These are phyloP conservation scores for Santalum album DNA, from an alignment of 164 flowering plant species.

Conservation along the genomic window DNA sequence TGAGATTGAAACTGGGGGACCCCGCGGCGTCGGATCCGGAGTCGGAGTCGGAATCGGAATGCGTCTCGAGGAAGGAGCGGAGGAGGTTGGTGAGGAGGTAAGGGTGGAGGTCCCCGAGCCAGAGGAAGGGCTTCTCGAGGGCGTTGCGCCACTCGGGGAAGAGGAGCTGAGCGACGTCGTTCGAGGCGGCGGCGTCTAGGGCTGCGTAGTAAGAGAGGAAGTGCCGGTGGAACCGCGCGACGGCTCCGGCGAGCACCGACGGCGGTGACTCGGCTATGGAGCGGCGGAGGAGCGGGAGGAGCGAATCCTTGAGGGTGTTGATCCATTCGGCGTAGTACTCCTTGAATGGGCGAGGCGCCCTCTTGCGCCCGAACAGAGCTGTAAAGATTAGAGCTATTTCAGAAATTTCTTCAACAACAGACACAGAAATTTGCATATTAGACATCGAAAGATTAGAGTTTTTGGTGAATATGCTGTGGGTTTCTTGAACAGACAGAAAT, in stretches of 20 bases:
- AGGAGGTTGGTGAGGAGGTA: slow-evolving; percentile 59
- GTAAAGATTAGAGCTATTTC: not conserved
- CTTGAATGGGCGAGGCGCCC: slow-evolving; percentile 32
- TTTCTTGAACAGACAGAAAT: not conserved
- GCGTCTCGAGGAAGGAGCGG: slow-evolving; percentile 45
- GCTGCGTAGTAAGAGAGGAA: slow-evolving; percentile 54
- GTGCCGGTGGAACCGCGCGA: slow-evolving; percentile 45
- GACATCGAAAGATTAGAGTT: no score
- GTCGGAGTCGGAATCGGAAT: not conserved
- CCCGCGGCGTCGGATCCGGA: slow-evolving; percentile 10
- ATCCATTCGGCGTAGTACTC: slow-evolving; percentile 61
- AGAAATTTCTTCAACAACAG: not conserved
- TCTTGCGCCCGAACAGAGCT: slow-evolving; percentile 20
- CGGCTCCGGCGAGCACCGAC: slow-evolving; percentile 31
- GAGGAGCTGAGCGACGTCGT: slow-evolving; percentile 44
- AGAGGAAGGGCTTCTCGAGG: slow-evolving; percentile 69
- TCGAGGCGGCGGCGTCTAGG: slow-evolving; percentile 54
- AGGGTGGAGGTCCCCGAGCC: slow-evolving; percentile 78
- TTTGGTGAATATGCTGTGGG: no score
- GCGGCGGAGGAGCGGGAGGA: slow-evolving; percentile 38
- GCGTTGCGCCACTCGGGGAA: slow-evolving; percentile 57
- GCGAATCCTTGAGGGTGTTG: slow-evolving; percentile 32
- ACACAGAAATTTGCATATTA: no score
- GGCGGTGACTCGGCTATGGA: not conserved
- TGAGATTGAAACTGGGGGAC: no score